phyloP scores from a whole-genome alignment of 1,139 yeast genomes.

The Pichia kudriavzevii region DNA sequence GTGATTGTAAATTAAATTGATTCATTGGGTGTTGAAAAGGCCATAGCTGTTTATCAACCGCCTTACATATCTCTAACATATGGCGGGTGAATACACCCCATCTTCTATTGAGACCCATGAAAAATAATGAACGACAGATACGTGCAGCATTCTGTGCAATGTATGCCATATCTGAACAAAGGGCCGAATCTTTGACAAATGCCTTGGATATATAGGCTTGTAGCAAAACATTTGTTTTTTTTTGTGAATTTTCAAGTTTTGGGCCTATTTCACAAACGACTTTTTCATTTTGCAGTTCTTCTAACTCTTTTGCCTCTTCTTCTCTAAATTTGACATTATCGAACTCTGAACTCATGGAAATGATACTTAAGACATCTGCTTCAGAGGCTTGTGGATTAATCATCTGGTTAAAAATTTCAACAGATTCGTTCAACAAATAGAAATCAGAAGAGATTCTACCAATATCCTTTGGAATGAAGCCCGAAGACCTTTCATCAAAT shows the following conservation, averaged over 20 bases:
- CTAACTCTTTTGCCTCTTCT: conserved; percentile 75
- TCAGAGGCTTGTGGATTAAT: conserved; percentile 82
- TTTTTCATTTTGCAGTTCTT: conserved; percentile 49
- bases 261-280: conserved; percentile 82
- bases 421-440: conserved; percentile 74
- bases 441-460: conserved; percentile 96
- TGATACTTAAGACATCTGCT: conserved; percentile 83
- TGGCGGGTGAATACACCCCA: conserved; percentile 81
- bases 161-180: conserved; percentile 80
- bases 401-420: conserved; percentile 83
- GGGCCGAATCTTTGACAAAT: conserved; percentile 64
- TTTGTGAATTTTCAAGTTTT: conserved; percentile 65
- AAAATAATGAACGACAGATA: conserved; percentile 82
- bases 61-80: conserved; percentile 73
- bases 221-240: conserved; percentile 79
- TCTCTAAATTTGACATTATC: conserved; percentile 84
- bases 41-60: conserved; percentile 83
- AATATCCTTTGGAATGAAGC: conserved; percentile 76
- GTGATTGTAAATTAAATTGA: conserved; percentile 75
- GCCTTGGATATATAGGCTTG: conserved; percentile 86
- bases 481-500: conserved; percentile 76
- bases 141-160: conserved; percentile 95
- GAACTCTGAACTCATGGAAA: conserved; percentile 91
- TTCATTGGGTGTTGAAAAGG: conserved; percentile 83
- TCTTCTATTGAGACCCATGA: conserved; percentile 76